These are phyloP conservation scores for Stagonosporopsis tanaceti DNA, from an alignment of 2,329 filamentous ascomycete genomes.

Conservation along the genomic window DNA sequence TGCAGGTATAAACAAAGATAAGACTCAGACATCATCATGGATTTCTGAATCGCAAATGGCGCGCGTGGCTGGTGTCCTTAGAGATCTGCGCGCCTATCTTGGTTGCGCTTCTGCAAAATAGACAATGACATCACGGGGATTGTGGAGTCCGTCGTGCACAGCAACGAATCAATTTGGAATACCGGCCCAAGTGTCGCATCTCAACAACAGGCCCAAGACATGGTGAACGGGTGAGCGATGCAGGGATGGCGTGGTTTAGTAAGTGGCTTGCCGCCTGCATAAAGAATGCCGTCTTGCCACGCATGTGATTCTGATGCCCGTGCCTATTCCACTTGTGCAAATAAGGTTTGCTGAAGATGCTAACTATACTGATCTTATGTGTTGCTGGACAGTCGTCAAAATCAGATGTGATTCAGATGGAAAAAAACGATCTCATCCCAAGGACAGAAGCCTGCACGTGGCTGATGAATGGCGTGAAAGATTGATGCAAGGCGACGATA, in stretches of 20 bases:
- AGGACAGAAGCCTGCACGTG: background rate
- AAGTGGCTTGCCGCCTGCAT: conserved; percentile 13
- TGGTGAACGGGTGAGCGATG: conserved; percentile 17
- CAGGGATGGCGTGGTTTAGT: conserved; percentile 16
- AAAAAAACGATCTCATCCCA: background rate
- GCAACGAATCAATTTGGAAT: conserved; percentile 15
- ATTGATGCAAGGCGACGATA: background rate
- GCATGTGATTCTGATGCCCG: conserved; percentile 13
- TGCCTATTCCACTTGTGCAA: background rate
- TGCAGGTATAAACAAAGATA: conserved; percentile 12
- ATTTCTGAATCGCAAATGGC: conserved; percentile 10
- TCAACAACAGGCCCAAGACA: conserved; percentile 17
- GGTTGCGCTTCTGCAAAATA: conserved; percentile 5
- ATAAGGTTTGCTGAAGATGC: background rate
- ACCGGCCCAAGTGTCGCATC: conserved; percentile 18
- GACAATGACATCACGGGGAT: conserved; percentile 11
- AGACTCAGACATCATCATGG: conserved; percentile 15
- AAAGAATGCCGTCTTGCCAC: background rate
- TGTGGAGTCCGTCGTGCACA: conserved; percentile 1
- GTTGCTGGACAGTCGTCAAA: background rate
- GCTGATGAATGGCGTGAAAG: background rate
- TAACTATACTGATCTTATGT: background rate
- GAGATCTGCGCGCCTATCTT: conserved; percentile 21
- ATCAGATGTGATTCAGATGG: background rate
- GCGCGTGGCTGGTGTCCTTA: conserved; percentile 18